These are phyloP conservation scores for Metarhizium sp. DNA, from an alignment of 2,329 filamentous ascomycete genomes.

Conservation along the genomic window DNA sequence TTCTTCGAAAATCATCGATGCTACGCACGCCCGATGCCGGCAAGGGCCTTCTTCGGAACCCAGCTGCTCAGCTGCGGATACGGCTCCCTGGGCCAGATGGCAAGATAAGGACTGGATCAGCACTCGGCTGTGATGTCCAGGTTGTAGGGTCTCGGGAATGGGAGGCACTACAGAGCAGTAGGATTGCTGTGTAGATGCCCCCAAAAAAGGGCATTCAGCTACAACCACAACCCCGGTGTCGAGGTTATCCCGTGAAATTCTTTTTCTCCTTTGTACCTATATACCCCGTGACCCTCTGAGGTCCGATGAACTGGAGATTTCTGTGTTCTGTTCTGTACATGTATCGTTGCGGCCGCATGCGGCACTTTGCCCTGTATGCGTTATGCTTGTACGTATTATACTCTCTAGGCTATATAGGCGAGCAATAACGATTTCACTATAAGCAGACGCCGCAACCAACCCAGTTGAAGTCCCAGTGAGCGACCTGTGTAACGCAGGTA, in stretches of 20 bases:
- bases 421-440: neutral
- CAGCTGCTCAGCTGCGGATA: conserved; percentile 41
- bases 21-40: conserved; percentile 14
- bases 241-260: neutral
- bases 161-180: conserved; percentile 42
- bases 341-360: neutral
- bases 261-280: neutral
- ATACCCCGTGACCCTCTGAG: neutral
- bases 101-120: conserved; percentile 27
- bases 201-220: conserved; percentile 2
- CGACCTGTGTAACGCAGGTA: too few relatives aligned
- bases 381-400: neutral
- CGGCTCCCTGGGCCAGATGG: conserved; percentile 36
- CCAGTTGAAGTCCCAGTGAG: too few relatives aligned
- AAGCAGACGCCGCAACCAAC: too few relatives aligned
- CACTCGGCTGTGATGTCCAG: conserved; percentile 29
- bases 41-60: conserved; percentile 14
- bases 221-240: neutral
- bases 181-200: conserved; percentile 16
- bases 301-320: neutral
- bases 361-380: neutral
- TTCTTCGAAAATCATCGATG: conserved; percentile 44
- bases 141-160: conserved; percentile 46
- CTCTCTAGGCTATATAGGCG: neutral
- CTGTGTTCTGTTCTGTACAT: neutral